Evolutionary conservation across 148 eudicot species (phyloP), one percentile per base, ranked within the genome.

Genomic region (Rhododendron molle): DNA sequence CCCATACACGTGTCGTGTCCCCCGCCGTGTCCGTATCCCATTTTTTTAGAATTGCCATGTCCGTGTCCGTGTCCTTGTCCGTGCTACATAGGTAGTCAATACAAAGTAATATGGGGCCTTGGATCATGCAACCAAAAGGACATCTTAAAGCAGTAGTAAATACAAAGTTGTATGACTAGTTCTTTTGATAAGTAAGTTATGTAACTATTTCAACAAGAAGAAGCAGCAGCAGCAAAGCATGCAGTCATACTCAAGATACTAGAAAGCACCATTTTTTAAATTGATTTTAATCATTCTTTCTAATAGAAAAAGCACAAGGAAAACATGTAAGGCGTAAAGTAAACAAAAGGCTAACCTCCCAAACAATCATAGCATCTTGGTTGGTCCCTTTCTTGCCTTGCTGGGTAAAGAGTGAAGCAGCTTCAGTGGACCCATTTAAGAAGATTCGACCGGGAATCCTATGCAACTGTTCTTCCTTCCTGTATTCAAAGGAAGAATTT

Each of bases 321-420:
- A 21, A 49, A 15, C 30, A 20, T 34, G 13, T 23, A 65, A 81
- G 80, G 32, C 26, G 76, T 71, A 32, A 30, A 71, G 38, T 16
- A 21, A 69, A 26, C 46, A 80, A 47, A 73, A 54, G 76, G 13
- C 88, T 73, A 71, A 96, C 99, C 99, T 96, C 99, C 99, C 99
- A 96, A 84, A 96, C 97, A 90, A 95, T 85, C 99, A 96, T 96
- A 81, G 99, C 99, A 94, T 96, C 99, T 91, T 96, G 99, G 87
- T 95, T 96, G 71, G 95, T 92, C 78, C 99, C 99, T 91, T 96
- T 96, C 90, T 80, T 94, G 82, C 99, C 99, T 88, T 96, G 98
- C 85, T 94, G 96, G 5, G 97, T 94, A 86, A 90, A 94, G 85
- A 96, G 88, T 1, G 94, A 95, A 81, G 99, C 99, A 23, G 87